These are phyloP conservation scores for Boletus insuetus DNA, from an alignment of 768 basidiomycete genomes.

Conservation along the genomic window DNA sequence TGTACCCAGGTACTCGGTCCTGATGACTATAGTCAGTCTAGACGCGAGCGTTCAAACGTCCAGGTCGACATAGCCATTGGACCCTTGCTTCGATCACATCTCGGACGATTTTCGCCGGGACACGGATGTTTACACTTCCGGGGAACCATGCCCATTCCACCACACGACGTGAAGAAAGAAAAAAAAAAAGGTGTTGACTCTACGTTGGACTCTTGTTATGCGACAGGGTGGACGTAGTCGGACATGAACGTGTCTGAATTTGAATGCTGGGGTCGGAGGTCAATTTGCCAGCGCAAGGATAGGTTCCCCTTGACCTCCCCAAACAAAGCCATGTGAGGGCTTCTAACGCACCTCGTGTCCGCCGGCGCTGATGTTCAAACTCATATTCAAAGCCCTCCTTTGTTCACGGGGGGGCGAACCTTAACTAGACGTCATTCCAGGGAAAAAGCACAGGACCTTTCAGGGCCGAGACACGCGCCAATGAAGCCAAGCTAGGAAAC, in stretches of 20 bases:
- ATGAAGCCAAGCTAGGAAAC: slow-evolving; percentile 12
- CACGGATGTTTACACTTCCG: neutral
- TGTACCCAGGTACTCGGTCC: neutral
- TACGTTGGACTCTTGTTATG: no score
- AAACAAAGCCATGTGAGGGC: slow-evolving; percentile 19
- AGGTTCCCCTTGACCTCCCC: slow-evolving; percentile 20
- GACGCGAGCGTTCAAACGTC: neutral
- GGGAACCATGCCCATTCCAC: neutral
- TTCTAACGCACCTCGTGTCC: slow-evolving; percentile 33
- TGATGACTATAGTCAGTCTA: no score
- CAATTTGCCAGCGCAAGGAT: neutral
- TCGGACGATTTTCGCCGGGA: slow-evolving; percentile 7
- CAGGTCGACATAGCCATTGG: neutral
- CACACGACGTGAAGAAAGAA: neutral
- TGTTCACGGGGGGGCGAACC: slow-evolving; percentile 17
- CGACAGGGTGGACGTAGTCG: no score
- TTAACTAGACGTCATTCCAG: slow-evolving; percentile 16
- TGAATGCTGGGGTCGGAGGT: no score
- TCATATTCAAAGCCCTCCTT: slow-evolving; percentile 5
- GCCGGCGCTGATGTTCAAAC: neutral
- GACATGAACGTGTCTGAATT: no score
- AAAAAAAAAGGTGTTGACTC: no score
- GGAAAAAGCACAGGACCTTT: slow-evolving; percentile 4
- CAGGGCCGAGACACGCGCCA: slow-evolving; percentile 6
- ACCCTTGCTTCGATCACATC: neutral